A percentile compares a stretch with the other conserved stretches of the same genome.
Conservation (phyloP, 1,284 basidiomycete species). For the Cryptococcus neoformans region DNA sequence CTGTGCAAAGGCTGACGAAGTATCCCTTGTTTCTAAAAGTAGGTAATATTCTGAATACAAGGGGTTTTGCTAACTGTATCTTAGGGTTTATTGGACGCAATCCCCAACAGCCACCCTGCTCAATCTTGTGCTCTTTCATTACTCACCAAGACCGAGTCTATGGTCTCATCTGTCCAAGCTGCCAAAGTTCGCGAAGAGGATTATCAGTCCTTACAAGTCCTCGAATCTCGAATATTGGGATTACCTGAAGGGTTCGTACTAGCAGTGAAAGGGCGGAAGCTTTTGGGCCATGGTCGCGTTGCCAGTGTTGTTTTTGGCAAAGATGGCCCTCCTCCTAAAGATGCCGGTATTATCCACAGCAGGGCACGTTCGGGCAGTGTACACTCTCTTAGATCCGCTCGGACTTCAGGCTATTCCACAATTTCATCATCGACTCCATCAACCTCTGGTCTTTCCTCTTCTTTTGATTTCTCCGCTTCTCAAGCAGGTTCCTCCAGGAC, state of each 20-base stretch:
- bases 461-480: constrained; percentile 24
- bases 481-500: constrained; percentile 18
- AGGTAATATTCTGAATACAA: constrained; percentile 6
- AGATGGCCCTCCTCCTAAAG: neutral
- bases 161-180: constrained; percentile 71
- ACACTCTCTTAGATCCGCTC: neutral
- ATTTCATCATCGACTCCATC: neutral
- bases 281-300: constrained; percentile 66
- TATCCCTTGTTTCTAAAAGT: constrained; percentile 75
- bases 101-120: constrained; percentile 66
- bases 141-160: constrained; percentile 62
- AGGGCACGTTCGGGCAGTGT: neutral
- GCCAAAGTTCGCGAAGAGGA: constrained; percentile 81
- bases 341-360: neutral
- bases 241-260: constrained; percentile 58
- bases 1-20: constrained; percentile 66
- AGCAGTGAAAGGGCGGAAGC: constrained; percentile 64
- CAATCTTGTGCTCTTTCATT: constrained; percentile 65
- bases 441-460: constrained; percentile 12
- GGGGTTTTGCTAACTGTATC: neutral
- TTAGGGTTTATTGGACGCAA: constrained; percentile 63
- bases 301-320: constrained; percentile 7
- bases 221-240: constrained; percentile 61
- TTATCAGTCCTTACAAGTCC: constrained; percentile 65
- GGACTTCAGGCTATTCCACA: neutral